Evolutionary conservation across 805 yeast species (phyloP).

Genomic region (Candida loeiensis): DNA sequence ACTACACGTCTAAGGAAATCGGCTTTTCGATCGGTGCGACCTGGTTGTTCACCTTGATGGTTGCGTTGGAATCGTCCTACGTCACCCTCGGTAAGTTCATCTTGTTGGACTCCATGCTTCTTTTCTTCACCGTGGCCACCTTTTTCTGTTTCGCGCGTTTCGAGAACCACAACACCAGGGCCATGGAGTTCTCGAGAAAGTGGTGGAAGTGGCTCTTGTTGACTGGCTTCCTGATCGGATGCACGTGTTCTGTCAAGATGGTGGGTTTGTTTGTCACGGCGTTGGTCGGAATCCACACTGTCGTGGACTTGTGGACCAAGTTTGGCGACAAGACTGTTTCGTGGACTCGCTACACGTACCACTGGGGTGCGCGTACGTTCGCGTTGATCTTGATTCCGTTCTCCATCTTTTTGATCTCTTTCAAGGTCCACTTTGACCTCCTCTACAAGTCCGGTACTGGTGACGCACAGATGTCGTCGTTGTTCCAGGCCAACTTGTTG

Average conservation of each 20-base stretch:
- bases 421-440: conserved; percentile 73
- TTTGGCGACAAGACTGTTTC: conserved; percentile 64
- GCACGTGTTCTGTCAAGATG: conserved; percentile 92
- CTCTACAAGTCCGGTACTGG: conserved; percentile 79
- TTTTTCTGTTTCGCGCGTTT: conserved; percentile 69
- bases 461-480: conserved; percentile 71
- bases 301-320: conserved; percentile 81
- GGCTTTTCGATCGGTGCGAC: conserved; percentile 69
- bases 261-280: conserved; percentile 91
- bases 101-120: conserved; percentile 83
- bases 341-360: conserved; percentile 48
- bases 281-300: conserved; percentile 84
- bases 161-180: conserved; percentile 52
- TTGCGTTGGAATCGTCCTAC: conserved; percentile 75
- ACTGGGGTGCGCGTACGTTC: conserved; percentile 65
- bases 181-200: conserved; percentile 54
- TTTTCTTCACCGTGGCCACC: conserved; percentile 85
- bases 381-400: conserved; percentile 66
- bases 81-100: conserved; percentile 86
- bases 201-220: conserved; percentile 94
- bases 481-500: conserved; percentile 73
- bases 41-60: conserved; percentile 80
- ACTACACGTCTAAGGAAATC: conserved; percentile 71
- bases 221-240: conserved; percentile 85
- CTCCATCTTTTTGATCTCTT: conserved; percentile 57